A percentile compares a stretch with the other conserved stretches of the same genome.
These are phyloP conservation scores for Omphalea diandra DNA, from an alignment of 441 rosid genomes.

Conservation along the genomic window DNA sequence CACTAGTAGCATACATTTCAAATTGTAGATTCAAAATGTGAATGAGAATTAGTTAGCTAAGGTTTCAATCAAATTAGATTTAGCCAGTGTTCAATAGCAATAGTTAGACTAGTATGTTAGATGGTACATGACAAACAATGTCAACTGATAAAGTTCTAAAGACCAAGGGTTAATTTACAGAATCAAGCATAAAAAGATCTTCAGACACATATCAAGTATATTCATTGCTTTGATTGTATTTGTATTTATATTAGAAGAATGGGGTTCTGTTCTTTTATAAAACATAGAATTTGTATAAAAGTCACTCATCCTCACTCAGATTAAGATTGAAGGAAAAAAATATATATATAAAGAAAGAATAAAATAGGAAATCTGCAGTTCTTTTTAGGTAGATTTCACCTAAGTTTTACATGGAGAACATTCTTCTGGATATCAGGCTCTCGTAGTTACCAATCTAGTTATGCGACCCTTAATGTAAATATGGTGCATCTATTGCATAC, in stretches of 20 bases:
- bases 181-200: slow-evolving; percentile 7
- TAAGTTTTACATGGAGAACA: too few species aligned
- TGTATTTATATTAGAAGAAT: not conserved
- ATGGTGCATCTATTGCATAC: too few species aligned
- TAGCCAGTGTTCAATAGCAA: not conserved
- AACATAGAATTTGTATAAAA: too few species aligned
- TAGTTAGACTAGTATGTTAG: too few species aligned
- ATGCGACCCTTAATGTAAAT: too few species aligned
- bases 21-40: slow-evolving; percentile 8
- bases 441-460: too few species aligned
- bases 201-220: not conserved
- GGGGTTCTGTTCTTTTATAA: not conserved
- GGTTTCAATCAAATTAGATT: not conserved
- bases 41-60: not conserved
- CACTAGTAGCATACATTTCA: slow-evolving; percentile 12
- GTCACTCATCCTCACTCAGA: too few species aligned
- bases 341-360: too few species aligned
- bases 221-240: not conserved
- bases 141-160: not conserved
- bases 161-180: not conserved
- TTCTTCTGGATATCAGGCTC: too few species aligned
- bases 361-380: too few species aligned
- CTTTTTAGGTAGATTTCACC: too few species aligned
- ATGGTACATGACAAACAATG: not conserved
- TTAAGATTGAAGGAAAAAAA: too few species aligned